Evolutionary conservation across 2,329 filamentous ascomycete species (phyloP), one percentile per base, ranked within the genome.

Genomic region (Sporothrix curviconia): DNA sequence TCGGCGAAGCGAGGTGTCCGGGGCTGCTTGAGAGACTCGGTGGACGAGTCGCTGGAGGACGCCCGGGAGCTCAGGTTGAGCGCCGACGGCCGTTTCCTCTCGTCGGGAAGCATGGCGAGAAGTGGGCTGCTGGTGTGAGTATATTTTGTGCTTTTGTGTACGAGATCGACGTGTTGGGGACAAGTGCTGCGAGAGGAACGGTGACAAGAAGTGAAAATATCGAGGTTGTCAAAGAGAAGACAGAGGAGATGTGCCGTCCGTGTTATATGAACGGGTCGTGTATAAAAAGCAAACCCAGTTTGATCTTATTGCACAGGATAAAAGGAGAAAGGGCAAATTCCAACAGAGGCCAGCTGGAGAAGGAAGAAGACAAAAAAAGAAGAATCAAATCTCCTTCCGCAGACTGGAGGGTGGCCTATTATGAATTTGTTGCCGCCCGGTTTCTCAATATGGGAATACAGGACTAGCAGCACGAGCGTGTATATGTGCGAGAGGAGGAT

Each of bases 1-100:
- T 92, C 89, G 56, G 86, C 87, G 67, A 92, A 92, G 67, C 89
- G 85, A 66, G 89, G 86, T 65, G 86, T 87, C 67, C 89, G 81
- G 61, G 86, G 86, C 39, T 81, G 77, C 74, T 87, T 89, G 42
- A 84, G 74, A 15, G 81, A 84, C 44, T 74, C 77, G 62, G 74
- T 73, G 58, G 79, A 79, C 28, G 79, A 80, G 39, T 74, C 75
- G 14, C 79, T 82, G 53, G 73, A 72, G 46, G 75, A 74, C 5
- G 80, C 78, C 59, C 79, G 76, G 57, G 72, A 69, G 25, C 78
- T 71, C 58, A 84, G 71, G 63, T 81, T 79, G 52, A 84, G 72
- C 58, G 80, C 80, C 69, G 73, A 67, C 64, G 81, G 81, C 68
- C 80, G 76, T 76, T 71, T 81, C 71, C 74, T 82, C 61, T 82